Base-by-base conservation (phyloP, 2,329 filamentous ascomycete species). In the Alternaria sp. region DNA sequence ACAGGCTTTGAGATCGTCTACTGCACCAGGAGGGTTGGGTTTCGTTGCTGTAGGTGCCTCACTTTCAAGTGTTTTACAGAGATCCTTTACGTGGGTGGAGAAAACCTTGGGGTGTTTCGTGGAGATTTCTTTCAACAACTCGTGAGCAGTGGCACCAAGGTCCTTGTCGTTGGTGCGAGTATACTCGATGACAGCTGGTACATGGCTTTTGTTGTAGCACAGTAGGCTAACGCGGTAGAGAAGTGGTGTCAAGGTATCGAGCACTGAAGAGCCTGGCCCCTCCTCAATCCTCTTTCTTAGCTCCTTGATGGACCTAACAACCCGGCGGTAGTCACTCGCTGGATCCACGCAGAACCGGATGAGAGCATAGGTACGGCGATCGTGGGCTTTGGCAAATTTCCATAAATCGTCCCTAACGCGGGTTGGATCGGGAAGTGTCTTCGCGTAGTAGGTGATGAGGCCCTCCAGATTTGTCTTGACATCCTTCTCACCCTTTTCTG, bases 181-280 rank as follows among this genome's bases (percentile, higher is more conserved):
- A 73, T 91, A 92, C 61, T 94, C 90, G 84, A 98, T 92, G 66
- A 98, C 95, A 0, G 93, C 90, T 4, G 94, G 89, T 18, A 99
- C 89, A 77, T 99, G 94, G 77, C 95, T 98, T 75, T 92, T 90
- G 82, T 97, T 99, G 83, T 96, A 97, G 69, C 97, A 87, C 67
- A 99, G 86, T 61, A 93, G 90, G 33, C 93, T 91, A 58, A 90
- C 90, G 46, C 93, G 89, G 77, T 97, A 97, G 5, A 98, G 83
- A 15, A 99, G 84, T 6, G 94, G 92, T 6, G 90, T 87, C 25
- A 99, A 79, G 0, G 93, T 96, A 37, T 97, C 93, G 4, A 96
- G 82, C 50, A 96, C 85, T 26, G 84, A 83, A n/a, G 83, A 78
- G 66, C 87, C 86, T 49, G 90, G 84, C 21, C 88, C 88, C 58